Percentiles rank a stretch among this genome's conserved stretches.
Evolutionary conservation across 208 protist species (phyloP).

Genomic region (Herpetomonas samuelpessoai): DNA sequence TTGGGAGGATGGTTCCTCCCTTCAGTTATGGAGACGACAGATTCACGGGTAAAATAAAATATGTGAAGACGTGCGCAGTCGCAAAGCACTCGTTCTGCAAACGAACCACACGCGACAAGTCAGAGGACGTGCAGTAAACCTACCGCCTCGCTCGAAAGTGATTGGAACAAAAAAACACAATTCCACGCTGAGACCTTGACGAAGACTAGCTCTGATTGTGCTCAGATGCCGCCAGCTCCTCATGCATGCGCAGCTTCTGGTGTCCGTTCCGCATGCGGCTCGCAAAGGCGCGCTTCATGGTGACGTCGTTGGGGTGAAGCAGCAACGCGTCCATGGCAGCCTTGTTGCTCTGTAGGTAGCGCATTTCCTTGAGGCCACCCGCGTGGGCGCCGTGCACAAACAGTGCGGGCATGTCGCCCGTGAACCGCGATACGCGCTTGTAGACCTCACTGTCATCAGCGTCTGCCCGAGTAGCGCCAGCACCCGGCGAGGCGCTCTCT

Average conservation of each 20-base stretch:
- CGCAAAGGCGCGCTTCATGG: slow-evolving; percentile 68
- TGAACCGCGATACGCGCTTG: slow-evolving; percentile 7
- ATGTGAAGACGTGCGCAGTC: too few relatives aligned
- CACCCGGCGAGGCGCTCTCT: too few relatives aligned
- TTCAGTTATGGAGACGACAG: too few relatives aligned
- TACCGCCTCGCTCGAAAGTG: too few relatives aligned
- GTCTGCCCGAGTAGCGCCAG: background rate
- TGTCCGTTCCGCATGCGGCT: slow-evolving; percentile 58
- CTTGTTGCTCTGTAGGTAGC: slow-evolving; percentile 68
- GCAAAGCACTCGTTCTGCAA: too few relatives aligned
- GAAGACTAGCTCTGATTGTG: background rate
- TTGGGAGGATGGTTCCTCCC: too few relatives aligned
- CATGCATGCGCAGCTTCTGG: slow-evolving; percentile 53
- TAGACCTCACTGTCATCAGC: background rate
- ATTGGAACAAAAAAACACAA: slow-evolving; percentile 1
- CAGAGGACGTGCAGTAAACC: too few relatives aligned
- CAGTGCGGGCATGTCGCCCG: slow-evolving; percentile 33
- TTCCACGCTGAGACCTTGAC: too few relatives aligned
- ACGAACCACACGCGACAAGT: too few relatives aligned
- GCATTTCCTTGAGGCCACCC: slow-evolving; percentile 53
- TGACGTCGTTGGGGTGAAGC: slow-evolving; percentile 76
- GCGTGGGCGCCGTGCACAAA: slow-evolving; percentile 74
- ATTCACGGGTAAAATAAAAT: too few relatives aligned
- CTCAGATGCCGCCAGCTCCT: slow-evolving; percentile 30
- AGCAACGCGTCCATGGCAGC: slow-evolving; percentile 71